A percentile compares a stretch with the other conserved stretches of the same genome.
phyloP scores from a whole-genome alignment of 139 green algal species.

The Axilococcus clingmanii region DNA sequence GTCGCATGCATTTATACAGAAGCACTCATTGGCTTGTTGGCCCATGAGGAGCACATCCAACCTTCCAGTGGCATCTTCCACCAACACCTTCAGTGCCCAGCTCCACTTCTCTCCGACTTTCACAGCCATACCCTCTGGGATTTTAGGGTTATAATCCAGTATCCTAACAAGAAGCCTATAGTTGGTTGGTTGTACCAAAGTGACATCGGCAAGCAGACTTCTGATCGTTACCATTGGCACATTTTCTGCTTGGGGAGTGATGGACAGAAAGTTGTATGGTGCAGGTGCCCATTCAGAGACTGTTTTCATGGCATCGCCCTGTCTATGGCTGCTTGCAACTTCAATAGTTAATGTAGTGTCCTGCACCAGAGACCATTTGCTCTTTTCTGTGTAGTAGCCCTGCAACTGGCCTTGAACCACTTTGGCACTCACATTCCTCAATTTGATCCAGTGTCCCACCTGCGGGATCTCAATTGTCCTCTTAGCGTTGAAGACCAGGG shows the following conservation, averaged over 20 bases:
- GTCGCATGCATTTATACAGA: constrained; percentile 7
- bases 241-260: too few relatives aligned
- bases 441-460: constrained; percentile 27
- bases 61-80: constrained; percentile 25
- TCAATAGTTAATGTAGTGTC: too few relatives aligned
- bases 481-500: constrained; percentile 15
- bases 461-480: neutral
- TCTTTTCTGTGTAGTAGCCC: constrained; percentile 10
- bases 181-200: too few relatives aligned
- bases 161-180: too few relatives aligned
- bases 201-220: too few relatives aligned
- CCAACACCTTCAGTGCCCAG: constrained; percentile 19
- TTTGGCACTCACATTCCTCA: constrained; percentile 27
- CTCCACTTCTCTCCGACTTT: neutral
- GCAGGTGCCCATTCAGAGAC: constrained; percentile 11
- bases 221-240: too few relatives aligned
- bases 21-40: constrained; percentile 20
- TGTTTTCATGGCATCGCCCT: constrained; percentile 15
- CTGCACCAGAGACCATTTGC: constrained; percentile 16
- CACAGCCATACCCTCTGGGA: too few relatives aligned
- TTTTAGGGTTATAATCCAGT: too few relatives aligned
- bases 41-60: constrained; percentile 28
- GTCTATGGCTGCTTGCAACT: too few relatives aligned
- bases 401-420: constrained; percentile 28
- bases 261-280: constrained; percentile 1